Evolutionary conservation across 2,329 filamentous ascomycete species (phyloP), one percentile per base, ranked within the genome.

Genomic region (Coleophoma crateriformis): DNA sequence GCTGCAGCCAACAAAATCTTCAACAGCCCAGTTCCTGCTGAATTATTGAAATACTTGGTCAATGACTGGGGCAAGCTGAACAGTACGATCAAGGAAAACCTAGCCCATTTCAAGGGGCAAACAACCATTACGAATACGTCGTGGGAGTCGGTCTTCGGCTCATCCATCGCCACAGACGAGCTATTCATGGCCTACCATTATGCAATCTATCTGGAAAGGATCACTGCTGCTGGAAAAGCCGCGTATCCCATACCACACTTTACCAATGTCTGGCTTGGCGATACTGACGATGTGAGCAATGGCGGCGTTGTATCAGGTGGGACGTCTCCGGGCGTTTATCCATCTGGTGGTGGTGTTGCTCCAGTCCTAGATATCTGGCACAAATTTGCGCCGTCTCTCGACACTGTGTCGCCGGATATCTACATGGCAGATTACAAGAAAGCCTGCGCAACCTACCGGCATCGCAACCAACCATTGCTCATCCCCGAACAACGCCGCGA

Each of bases 161-260:
- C 61, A 10, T 58, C 63, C 3, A 53, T 61, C 20, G 55, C 59
- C 19, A 66, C 68, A 1, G 70, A 75, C 27, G 72, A 75, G 57
- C 59, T 75, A 12, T 76, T 76, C 63, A 76, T 76, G 73, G 71
- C 72, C 3, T 67, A 74, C 49, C 63, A 69, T 47, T 73, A 69
- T 51, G 66, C 71, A 2, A 54, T 53, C 1, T 75, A 74, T 51
- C 52, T 75, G 17, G 59, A 71, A 2, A 50, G 64, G 7, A 68
- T 75, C 6, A 69, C 72, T 1, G 50, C 61, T 0, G 68, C 70
- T 1, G 72, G 71, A n/a, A 72, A 70, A 47, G 54, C 61, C 10
- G 66, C 61, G 33, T 74, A 74, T 41, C 57, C 65, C 0, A 58
- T 75, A 12, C 72, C 71, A 6, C 52, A 73, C 2, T 75, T 72